Evolutionary conservation across 1,284 basidiomycete genomes (phyloP).

Genomic region (Cryptococcus floricola): DNA sequence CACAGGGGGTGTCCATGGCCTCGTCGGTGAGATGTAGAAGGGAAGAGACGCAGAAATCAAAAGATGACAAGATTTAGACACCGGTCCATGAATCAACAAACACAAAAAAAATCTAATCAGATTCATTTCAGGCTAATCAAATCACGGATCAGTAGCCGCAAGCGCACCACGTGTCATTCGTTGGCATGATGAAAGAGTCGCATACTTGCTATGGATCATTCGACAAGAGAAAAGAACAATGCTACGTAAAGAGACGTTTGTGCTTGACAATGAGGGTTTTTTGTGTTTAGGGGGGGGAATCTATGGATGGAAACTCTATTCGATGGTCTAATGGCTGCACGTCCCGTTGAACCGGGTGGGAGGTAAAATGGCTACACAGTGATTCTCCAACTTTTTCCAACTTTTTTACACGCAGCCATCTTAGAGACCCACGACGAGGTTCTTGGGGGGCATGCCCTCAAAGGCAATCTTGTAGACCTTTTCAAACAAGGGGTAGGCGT

Average conservation of each 20-base stretch:
- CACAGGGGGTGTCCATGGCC: not conserved
- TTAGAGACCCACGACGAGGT: constrained; percentile 43
- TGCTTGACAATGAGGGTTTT: not conserved
- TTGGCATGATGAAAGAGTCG: too few relatives aligned
- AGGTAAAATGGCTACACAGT: not conserved
- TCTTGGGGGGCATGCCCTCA: constrained; percentile 41
- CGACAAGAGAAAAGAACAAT: not conserved
- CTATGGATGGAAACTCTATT: constrained; percentile 1
- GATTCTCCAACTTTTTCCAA: not conserved
- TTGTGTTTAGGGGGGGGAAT: not conserved
- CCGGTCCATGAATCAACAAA: too few relatives aligned
- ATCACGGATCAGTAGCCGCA: too few relatives aligned
- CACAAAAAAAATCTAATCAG: too few relatives aligned
- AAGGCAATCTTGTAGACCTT: constrained; percentile 53
- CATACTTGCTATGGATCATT: not conserved
- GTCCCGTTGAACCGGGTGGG: not conserved
- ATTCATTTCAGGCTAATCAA: too few relatives aligned
- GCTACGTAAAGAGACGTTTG: not conserved
- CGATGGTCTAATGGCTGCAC: constrained; percentile 2
- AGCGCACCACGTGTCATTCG: too few relatives aligned
- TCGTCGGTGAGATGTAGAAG: too few relatives aligned
- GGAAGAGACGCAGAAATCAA: too few relatives aligned
- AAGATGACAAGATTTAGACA: too few relatives aligned
- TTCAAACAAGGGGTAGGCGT: constrained; percentile 56
- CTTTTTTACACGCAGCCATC: not conserved